Base-by-base conservation (phyloP, 2,329 filamentous ascomycete species). In the Aureobasidium subglaciale region DNA sequence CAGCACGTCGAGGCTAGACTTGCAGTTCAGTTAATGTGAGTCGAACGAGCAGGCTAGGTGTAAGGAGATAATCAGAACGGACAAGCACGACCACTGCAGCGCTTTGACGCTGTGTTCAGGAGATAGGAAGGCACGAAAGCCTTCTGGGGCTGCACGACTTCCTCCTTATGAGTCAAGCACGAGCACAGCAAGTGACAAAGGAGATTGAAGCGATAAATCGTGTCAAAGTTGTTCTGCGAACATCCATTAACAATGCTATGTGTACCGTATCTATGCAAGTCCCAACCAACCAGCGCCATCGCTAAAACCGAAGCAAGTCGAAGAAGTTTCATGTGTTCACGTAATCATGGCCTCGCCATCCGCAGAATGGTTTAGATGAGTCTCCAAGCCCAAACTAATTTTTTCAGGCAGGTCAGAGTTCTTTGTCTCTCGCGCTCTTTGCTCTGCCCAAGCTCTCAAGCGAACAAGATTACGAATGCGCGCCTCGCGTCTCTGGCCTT, bases 401-500 rank as follows among this genome's bases (percentile, higher is more conserved):
- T 59, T 61, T 0, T 65, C 59, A 13, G 75, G 74, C 16, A 78
- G 56, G 29, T 70, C 71, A 59, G 66, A 37, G 59, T 70, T 73
- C 55, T 70, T 71, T 13, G 70, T 65, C 22, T 71, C 70, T 34
- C 72, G 61, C 9, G 82, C 84, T 54, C 78, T 78, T 16, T 77
- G 76, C 70, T 97, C 92, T 9, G 89, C 86, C 90, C 92, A 99
- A 1, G 86, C 84, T 56, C 92, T 82, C 67, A 95, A 80, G 65
- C 86, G 85, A 37, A 96, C 84, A 3, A 99, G 77, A 60, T 87
- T 83, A 56, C 87, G 81, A 61, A 99, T 88, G 24, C 88, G 87
- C 11, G 91, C 87, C 69, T 96, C 89, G 59, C 86, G 82, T 59
- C 84, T 79, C 62, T 84, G 78, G 20, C 86, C 85, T 67, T 91